Evolutionary conservation across 257 asterid species (phyloP).

Genomic region (Mitragyna speciosa): DNA sequence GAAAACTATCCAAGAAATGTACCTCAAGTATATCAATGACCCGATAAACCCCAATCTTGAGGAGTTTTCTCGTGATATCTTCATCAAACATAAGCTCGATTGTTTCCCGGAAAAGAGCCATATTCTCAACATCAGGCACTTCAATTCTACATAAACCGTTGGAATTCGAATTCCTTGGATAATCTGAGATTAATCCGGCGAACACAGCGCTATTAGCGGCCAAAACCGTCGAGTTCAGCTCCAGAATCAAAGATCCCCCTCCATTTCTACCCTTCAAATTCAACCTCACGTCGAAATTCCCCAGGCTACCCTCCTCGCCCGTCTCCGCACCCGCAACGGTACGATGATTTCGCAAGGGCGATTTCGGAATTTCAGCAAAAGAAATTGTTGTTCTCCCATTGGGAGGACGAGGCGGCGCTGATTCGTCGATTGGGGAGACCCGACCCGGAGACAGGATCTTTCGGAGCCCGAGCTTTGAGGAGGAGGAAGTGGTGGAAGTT

Average conservation of each 20-base stretch:
- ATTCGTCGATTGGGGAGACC: conserved; percentile 77
- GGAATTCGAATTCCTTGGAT: conserved; percentile 39
- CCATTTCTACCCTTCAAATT: conserved; percentile 76
- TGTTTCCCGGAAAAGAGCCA: conserved; percentile 67
- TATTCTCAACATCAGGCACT: conserved; percentile 84
- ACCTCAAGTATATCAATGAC: conserved; percentile 86
- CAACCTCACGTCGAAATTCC: conserved; percentile 74
- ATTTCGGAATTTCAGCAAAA: conserved; percentile 29
- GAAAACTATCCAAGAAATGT: neutral
- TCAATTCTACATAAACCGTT: conserved; percentile 80
- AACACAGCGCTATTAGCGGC: conserved; percentile 62
- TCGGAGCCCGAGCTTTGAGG: conserved; percentile 40
- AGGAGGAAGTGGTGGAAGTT: conserved; percentile 40
- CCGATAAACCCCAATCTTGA: conserved; percentile 71
- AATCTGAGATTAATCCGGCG: conserved; percentile 58
- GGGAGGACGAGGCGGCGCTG: conserved; percentile 14
- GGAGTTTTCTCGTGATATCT: conserved; percentile 56
- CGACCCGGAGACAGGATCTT: conserved; percentile 98
- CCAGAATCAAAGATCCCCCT: conserved; percentile 65
- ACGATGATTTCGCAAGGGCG: conserved; percentile 36
- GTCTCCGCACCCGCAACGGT: neutral
- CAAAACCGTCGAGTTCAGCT: conserved; percentile 76
- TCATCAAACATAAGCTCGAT: conserved; percentile 90
- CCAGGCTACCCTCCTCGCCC: conserved; percentile 30
- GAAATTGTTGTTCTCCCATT: neutral